Base-by-base conservation (phyloP, 257 asterid species). In the Solanum infundibuliforme region DNA sequence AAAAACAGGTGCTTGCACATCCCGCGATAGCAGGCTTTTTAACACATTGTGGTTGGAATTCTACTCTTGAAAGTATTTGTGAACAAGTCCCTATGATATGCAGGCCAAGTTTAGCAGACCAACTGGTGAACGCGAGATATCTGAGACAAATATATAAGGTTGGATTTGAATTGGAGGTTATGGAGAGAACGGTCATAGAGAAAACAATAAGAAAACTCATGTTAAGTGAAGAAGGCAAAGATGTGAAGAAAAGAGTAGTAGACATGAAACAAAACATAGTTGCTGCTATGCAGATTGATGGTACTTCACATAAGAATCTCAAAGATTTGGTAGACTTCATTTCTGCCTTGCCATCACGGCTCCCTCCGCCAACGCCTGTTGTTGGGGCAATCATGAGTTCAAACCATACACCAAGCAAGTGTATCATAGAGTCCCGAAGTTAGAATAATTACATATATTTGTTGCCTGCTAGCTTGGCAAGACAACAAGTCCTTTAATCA, bases 41-140 rank as follows among this genome's bases (percentile, higher is more conserved):
- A 62, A 91, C 88, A 8, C 95, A 93, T 23, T 90, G 93, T 38
- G 93, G 95, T 0, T 93, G 95, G 95, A 93, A 91, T 66, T 93
- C 95, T 82, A 92, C 93, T 3, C 74, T 91, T 34, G 91, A 90
- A 86, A 89, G 94, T 46, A 79, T 92, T 0, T 90, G 83, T 7
- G 94, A 89, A 29, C 91, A 92, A 2, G 91, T 92, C 48, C 93
- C 94, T 14, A 66, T 92, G 94, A 90, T 92, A 2, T 92, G 94
- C 20, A 88, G 90, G 36, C 91, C 93, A 3, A 62, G 90, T 83
- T 81, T 93, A 12, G 87, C 85, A 1, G 93, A 93, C 29, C 95
- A 93, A 21, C 20, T 60, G 73, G 90, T 90, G 60, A 90, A 91
- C 46, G 86, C 93, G 0, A 89, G 94, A 71, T 90, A 91, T 83